Conservation (phyloP, 164 flowering plant genomes). For the grape (Vitis vinifera) region ASM3070453v1 NC_081821.1:17457001-17457500, state of each 20-base stretch:
- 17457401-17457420: constrained; percentile 68
- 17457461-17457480: constrained; percentile 73
- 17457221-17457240: constrained; percentile 67
- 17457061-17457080: constrained; percentile 96
- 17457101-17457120: constrained; percentile 94
- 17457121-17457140: constrained; percentile 84
- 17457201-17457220: constrained; percentile 97
- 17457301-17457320: constrained; percentile 64
- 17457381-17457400: constrained; percentile 59
- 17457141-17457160: constrained; percentile 63
- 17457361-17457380: constrained; percentile 64
- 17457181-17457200: constrained; percentile 92
- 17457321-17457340: constrained; percentile 98
- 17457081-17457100: constrained; percentile 82
- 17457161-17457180: constrained; percentile 76
- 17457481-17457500: constrained; percentile 81
- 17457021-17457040: constrained; percentile 71
- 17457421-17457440: constrained; percentile 60
- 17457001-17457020: constrained; percentile 85
- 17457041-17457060: constrained; percentile 85
- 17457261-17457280: constrained; percentile 72
- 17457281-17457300: constrained; percentile 92
- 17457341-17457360: constrained; percentile 75
- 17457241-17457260: constrained; percentile 58
- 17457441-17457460: constrained; percentile 85